phyloP scores from a whole-genome alignment of 371 early-diverging fungal genomes.

The Actinomortierella wolfii region DNA sequence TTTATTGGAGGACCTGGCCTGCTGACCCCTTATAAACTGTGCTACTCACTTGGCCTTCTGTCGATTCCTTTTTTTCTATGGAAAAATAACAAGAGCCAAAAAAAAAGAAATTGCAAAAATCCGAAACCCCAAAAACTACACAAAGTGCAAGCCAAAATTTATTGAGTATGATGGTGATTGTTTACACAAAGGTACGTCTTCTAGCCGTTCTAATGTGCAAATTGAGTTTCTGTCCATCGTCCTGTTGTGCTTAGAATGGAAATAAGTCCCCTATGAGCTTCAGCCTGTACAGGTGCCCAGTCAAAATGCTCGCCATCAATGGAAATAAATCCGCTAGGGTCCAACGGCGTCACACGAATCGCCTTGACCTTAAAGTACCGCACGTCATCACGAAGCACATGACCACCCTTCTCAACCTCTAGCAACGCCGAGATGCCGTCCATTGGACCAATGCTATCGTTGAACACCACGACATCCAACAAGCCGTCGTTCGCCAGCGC shows the following conservation, averaged over 20 bases:
- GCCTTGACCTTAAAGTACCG: conserved; percentile 68
- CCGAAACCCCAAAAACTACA: too few species aligned
- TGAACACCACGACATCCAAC: conserved; percentile 58
- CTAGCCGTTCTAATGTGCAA: too few species aligned
- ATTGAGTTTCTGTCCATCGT: conserved; percentile 7
- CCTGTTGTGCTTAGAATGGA: conserved; percentile 54
- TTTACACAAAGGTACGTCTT: too few species aligned
- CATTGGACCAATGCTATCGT: conserved; percentile 43
- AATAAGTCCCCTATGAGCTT: conserved; percentile 60
- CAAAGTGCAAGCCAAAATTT: too few species aligned
- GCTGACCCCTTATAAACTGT: too few species aligned
- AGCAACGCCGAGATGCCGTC: conserved; percentile 40
- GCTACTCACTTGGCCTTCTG: too few species aligned
- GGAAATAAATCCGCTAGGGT: conserved; percentile 52
- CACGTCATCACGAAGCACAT: conserved; percentile 55
- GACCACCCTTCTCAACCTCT: conserved; percentile 58
- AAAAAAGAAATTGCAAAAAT: too few species aligned
- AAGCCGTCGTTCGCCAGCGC: conserved; percentile 63
- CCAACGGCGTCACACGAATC: conserved; percentile 57
- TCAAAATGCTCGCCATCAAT: conserved; percentile 71
- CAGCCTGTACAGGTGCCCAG: conserved; percentile 61
- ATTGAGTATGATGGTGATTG: too few species aligned
- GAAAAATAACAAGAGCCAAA: too few species aligned
- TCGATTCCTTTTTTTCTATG: too few species aligned
- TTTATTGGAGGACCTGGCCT: too few species aligned